A percentile compares a stretch with the other conserved stretches of the same genome.
Conservation (phyloP, 352 stramenopile genomes). For the Phytopythium montanum region DNA sequence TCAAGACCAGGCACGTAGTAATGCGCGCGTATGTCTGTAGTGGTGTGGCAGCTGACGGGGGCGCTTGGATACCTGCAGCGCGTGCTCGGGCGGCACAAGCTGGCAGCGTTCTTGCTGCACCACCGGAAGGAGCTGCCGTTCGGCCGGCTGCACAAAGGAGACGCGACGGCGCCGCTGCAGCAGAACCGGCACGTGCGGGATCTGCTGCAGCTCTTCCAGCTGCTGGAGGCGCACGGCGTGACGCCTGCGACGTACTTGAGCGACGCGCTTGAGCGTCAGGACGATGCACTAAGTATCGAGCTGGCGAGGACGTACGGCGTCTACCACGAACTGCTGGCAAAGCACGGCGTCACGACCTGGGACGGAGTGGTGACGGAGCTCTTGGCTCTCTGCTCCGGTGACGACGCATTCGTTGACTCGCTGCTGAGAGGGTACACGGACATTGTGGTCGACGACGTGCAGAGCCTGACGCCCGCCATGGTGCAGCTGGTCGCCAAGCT, state of each 20-base stretch:
- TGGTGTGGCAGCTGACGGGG: neutral
- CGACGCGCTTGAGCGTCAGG: slow-evolving; percentile 8
- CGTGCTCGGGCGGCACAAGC: slow-evolving; percentile 38
- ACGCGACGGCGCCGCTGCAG: slow-evolving; percentile 45
- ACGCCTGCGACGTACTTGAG: slow-evolving; percentile 32
- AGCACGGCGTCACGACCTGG: slow-evolving; percentile 62
- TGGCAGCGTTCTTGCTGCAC: slow-evolving; percentile 56
- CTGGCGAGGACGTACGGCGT: slow-evolving; percentile 44
- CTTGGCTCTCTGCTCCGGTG: slow-evolving; percentile 17
- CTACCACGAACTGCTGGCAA: slow-evolving; percentile 49
- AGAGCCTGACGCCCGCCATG: slow-evolving; percentile 69
- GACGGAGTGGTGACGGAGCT: slow-evolving; percentile 61
- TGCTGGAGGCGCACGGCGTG: slow-evolving; percentile 62
- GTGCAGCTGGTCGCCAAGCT: slow-evolving; percentile 37
- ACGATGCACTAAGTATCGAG: slow-evolving; percentile 18
- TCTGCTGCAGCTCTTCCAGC: slow-evolving; percentile 63
- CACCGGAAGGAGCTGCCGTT: slow-evolving; percentile 36
- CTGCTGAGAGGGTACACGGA: slow-evolving; percentile 49
- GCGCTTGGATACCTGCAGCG: slow-evolving; percentile 14
- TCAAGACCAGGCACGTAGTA: slow-evolving; percentile 21
- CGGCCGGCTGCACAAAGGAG: slow-evolving; percentile 24
- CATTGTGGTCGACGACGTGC: slow-evolving; percentile 65
- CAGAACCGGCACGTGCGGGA: slow-evolving; percentile 50
- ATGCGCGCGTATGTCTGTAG: neutral
- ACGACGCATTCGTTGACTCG: slow-evolving; percentile 29